Conservation (phyloP, 495 filamentous ascomycete species). For the Bacidia rubella region DNA sequence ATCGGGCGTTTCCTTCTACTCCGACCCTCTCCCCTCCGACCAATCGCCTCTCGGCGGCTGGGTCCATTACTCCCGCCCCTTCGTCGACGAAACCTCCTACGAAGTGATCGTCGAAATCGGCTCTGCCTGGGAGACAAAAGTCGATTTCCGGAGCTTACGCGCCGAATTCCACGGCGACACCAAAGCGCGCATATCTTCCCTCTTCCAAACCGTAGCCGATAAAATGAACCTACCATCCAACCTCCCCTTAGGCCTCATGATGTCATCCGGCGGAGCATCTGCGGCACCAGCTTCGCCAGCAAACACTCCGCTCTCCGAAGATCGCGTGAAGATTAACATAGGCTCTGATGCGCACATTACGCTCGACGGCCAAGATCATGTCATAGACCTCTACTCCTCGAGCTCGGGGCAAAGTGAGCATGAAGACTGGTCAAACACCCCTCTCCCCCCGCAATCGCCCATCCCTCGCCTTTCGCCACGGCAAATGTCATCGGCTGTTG, state of each 20-base stretch:
- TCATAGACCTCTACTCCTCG: slow-evolving; percentile 9
- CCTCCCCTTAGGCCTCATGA: slow-evolving; percentile 54
- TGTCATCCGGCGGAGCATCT: slow-evolving; percentile 39
- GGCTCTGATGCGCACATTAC: slow-evolving; percentile 53
- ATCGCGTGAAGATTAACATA: slow-evolving; percentile 53
- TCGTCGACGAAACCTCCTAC: slow-evolving; percentile 54
- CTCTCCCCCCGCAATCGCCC: background rate
- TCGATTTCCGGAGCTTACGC: slow-evolving; percentile 43
- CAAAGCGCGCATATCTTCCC: slow-evolving; percentile 51
- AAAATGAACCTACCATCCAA: slow-evolving; percentile 62
- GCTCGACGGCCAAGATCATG: slow-evolving; percentile 49
- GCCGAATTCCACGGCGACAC: slow-evolving; percentile 60
- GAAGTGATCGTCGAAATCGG: slow-evolving; percentile 74
- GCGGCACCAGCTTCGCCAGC: slow-evolving; percentile 46
- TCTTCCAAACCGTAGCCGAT: slow-evolving; percentile 68
- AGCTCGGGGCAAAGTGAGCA: slow-evolving; percentile 8
- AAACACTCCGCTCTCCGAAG: slow-evolving; percentile 56
- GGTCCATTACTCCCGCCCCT: slow-evolving; percentile 73
- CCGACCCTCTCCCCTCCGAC: slow-evolving; percentile 24
- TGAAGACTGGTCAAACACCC: slow-evolving; percentile 11
- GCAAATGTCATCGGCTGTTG: slow-evolving; percentile 1
- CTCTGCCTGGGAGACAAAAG: slow-evolving; percentile 43
- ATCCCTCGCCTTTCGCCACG: background rate
- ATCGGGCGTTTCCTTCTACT: slow-evolving; percentile 56
- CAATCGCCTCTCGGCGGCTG: slow-evolving; percentile 33